phyloP scores from a whole-genome alignment of 176 grass and related monocot genomes.

The Raddia distichophylla region DNA sequence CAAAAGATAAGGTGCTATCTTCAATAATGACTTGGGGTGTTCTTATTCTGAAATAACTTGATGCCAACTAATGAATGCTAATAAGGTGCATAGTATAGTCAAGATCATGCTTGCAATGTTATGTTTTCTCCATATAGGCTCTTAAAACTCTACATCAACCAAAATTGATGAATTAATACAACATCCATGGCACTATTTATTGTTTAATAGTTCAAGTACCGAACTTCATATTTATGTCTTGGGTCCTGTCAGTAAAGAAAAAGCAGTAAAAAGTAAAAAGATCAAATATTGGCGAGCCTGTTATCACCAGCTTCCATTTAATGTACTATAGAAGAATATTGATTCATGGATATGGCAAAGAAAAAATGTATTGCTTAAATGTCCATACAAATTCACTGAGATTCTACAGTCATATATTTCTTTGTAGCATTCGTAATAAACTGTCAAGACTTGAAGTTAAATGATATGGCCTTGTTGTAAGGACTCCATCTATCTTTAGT shows the following conservation, averaged over 20 bases:
- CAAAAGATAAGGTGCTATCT: background rate
- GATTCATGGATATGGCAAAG: background rate
- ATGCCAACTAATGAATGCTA: background rate
- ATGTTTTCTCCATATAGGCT: background rate
- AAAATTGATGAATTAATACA: background rate
- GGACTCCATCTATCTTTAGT: conserved; percentile 2
- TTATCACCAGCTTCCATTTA: background rate
- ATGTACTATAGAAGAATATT: background rate
- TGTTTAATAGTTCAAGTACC: background rate
- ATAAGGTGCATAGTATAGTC: background rate
- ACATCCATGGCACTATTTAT: background rate
- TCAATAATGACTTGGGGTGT: background rate
- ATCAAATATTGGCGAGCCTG: background rate
- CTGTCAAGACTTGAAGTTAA: background rate
- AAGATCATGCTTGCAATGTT: conserved; percentile 11
- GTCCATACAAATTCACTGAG: background rate
- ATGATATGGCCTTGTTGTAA: conserved; percentile 4
- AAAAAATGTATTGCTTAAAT: background rate
- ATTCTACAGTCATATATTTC: conserved; percentile 17
- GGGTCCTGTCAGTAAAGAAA: background rate
- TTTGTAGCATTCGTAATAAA: conserved; percentile 17
- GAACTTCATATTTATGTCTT: background rate
- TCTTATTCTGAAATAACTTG: background rate
- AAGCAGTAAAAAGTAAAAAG: background rate
- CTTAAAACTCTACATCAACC: background rate